Evolutionary conservation across 2,329 filamentous ascomycete genomes (phyloP), one percentile per base, ranked within the genome.

Genomic region (Phoma sp.): DNA sequence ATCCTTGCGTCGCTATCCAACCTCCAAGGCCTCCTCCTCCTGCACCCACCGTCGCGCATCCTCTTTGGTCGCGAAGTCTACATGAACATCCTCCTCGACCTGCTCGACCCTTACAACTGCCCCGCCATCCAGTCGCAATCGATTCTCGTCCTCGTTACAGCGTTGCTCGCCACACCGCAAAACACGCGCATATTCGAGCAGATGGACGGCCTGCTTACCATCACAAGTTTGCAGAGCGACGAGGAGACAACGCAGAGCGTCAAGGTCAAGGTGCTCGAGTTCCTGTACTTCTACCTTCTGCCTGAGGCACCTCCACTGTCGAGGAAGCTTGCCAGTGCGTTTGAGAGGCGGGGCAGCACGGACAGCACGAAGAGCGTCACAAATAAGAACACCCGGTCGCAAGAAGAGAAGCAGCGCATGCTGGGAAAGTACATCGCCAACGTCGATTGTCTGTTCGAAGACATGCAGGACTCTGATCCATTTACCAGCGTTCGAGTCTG

Each of bases 211-310:
- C 85, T 99, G 5, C 85, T 96, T 36, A 95, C 92, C 1, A 87
- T 98, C 40, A 96, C 94, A 2, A 94, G 90, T 9, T 84, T 98
- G 44, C 97, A 98, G 85, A 96, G 96, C 76, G 90, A 89, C 61
- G 88, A 92, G 57, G 86, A 88, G 62, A 97, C 94, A 3, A 87
- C 87, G 22, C 87, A 92, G 58, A 91, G 94, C 67, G 93, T 98
- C 63, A 97, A 96, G 80, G 85, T 96, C 71, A 95, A 96, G 76
- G 86, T 96, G n/a, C 88, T 97, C 65, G 95, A 98, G 76, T 98
- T 98, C 73, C 80, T 99, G 46, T 98, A 98, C 81, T 98, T 98
- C 77, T 99, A 98, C 76, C 88, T 99, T 65, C 96, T 98, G 89
- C 93, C 94, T 45, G 95, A 99, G 78, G 86, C 85, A 0, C 87